Base-by-base conservation (phyloP, 108 stramenopile genomes). In the Nitzschia sp. region DNA sequence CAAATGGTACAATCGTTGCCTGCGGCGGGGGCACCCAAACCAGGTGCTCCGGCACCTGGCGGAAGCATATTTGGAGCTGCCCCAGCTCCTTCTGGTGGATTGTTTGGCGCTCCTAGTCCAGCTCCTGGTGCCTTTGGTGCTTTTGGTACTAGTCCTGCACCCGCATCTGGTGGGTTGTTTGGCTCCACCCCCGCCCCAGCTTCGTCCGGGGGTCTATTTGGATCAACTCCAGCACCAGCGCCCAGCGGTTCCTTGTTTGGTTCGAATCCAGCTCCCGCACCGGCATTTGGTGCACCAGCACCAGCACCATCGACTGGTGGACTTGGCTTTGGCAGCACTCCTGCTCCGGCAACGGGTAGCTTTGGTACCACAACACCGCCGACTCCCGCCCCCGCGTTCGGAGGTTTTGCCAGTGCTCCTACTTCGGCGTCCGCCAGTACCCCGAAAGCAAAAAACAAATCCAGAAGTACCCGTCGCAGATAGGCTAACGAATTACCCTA, bases 161-260 rank as follows among this genome's bases (percentile, higher is more conserved):
- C 81, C 13, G 73, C 77, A 33, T 38, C 38, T 25, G 72, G 69
- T 26, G 84, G 82, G 22, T 30, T 73, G 29, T 75, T 72, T 71
- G 84, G 84, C 13, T 74, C 80, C 1, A 54, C 79, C 2, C 72
- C 88, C 16, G 73, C 85, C 13, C 76, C 87, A 0, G 72, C 81
- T 22, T 35, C 61, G 31, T 53, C 77, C 21, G 52, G 63, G 78
- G 73, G 73, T 0, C 44, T 75, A 30, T 94, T 87, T 68, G 93
- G 93, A 21, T 65, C 68, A 15, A 53, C 76, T 23, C 80, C 70
- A 32, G 66, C 70, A 28, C 81, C 83, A 1, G 79, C 83, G 19
- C 79, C 78, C 55, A 50, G 62, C 36, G 88, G 85, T 27, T 81
- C 84, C 29, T 53, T 86, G 22, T 86, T 87, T 31, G 81, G 79